Percentiles rank a stretch among this genome's conserved stretches.
phyloP scores from a whole-genome alignment of 2,329 filamentous ascomycete genomes.

The Cladosporium phlei region DNA sequence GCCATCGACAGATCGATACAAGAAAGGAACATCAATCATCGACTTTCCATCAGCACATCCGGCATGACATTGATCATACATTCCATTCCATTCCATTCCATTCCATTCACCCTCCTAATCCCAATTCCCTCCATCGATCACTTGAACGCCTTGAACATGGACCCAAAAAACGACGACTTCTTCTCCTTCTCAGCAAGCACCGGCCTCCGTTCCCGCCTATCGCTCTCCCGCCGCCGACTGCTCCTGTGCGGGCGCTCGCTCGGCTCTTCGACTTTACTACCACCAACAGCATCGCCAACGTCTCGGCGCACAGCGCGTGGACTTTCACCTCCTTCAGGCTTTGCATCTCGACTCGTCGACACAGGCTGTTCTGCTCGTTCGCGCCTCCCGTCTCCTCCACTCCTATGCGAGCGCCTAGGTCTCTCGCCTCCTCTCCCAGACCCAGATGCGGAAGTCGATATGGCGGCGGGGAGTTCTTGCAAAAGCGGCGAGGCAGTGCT shows the following conservation, averaged over 20 bases:
- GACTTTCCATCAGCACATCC: too few relatives aligned
- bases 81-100: too few relatives aligned
- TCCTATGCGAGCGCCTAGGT: neutral
- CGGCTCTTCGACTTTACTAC: neutral
- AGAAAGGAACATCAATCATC: too few relatives aligned
- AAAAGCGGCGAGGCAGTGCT: too few relatives aligned
- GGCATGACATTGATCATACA: too few relatives aligned
- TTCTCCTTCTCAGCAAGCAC: slow-evolving; percentile 3
- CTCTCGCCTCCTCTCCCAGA: neutral
- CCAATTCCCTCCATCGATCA: too few relatives aligned
- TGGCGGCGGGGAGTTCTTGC: neutral
- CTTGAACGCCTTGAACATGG: slow-evolving; percentile 8
- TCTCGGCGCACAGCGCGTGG: slow-evolving; percentile 1
- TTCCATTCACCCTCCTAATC: too few relatives aligned
- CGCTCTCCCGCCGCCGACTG: slow-evolving; percentile 6
- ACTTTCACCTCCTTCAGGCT: neutral
- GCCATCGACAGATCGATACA: too few relatives aligned
- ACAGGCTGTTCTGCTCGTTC: neutral
- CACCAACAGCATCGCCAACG: neutral
- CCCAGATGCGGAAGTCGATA: neutral
- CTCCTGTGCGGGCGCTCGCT: slow-evolving; percentile 3
- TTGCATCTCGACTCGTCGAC: neutral
- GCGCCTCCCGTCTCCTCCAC: neutral
- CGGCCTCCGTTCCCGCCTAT: slow-evolving; percentile 4
- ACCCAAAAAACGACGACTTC: slow-evolving; percentile 11